These are phyloP conservation scores for Ramularia collo-cygni DNA, from an alignment of 2,329 filamentous ascomycete genomes.

Conservation along the genomic window DNA sequence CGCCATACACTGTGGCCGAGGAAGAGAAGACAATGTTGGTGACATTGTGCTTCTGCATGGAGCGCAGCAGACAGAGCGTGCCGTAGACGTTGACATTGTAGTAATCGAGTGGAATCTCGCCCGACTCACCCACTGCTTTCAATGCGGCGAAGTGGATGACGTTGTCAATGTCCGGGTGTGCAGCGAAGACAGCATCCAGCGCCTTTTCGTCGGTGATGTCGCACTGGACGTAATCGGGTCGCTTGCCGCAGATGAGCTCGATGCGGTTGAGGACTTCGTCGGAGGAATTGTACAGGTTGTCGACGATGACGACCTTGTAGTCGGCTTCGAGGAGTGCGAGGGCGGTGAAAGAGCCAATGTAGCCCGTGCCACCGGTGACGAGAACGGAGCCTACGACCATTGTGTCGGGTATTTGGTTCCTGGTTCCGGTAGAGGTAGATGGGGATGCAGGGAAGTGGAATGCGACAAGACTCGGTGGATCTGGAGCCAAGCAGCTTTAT, in stretches of 20 bases:
- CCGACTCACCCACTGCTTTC: conserved; percentile 96
- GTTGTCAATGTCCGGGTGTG: conserved; percentile 89
- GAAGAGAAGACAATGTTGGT: conserved; percentile 98
- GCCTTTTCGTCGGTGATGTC: conserved; percentile 82
- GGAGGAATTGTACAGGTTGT: conserved; percentile 96
- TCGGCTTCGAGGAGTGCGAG: conserved; percentile 86
- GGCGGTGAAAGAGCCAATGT: conserved; percentile 96
- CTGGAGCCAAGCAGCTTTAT: no score
- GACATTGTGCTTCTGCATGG: conserved; percentile 86
- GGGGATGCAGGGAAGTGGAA: no score
- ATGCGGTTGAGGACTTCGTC: conserved; percentile 88
- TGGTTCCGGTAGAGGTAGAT: not conserved
- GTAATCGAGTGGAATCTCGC: conserved; percentile 91
- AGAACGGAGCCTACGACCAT: conserved; percentile 23
- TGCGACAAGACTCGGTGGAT: no score
- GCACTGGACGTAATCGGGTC: conserved; percentile 73
- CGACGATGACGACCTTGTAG: conserved; percentile 94
- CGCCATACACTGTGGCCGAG: conserved; percentile 95
- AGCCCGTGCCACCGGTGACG: conserved; percentile 67
- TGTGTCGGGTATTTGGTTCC: conserved; percentile 3
- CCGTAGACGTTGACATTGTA: conserved; percentile 95
- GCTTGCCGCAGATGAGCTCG: conserved; percentile 84
- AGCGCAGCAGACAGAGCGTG: conserved; percentile 75
- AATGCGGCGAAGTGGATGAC: conserved; percentile 98
- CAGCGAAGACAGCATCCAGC: conserved; percentile 79